Conservation (phyloP, 345 rosid species). For the Excoecaria cochinchinensis region DNA sequence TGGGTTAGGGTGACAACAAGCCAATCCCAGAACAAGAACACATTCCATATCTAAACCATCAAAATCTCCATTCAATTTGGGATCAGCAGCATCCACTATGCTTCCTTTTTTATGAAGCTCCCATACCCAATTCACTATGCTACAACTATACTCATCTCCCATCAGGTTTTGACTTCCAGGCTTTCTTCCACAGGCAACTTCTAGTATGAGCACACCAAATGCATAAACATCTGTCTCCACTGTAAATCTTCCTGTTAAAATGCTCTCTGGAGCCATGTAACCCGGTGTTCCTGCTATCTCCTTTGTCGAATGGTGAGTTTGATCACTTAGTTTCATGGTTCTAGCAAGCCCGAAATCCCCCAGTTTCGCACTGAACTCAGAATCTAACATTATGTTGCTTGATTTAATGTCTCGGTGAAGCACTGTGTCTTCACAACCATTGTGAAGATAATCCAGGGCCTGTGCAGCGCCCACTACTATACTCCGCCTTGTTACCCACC, state of each 20-base stretch:
- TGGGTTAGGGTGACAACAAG: conserved; percentile 82
- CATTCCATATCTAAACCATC: conserved; percentile 40
- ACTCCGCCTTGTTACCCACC: conserved; percentile 53
- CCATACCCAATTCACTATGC: conserved; percentile 72
- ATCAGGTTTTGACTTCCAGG: conserved; percentile 32
- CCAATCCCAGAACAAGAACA: conserved; percentile 57
- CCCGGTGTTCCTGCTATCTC: conserved; percentile 75
- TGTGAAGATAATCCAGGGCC: conserved; percentile 71
- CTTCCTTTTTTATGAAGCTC: conserved; percentile 46
- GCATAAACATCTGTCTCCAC: conserved; percentile 67
- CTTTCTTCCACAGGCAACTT: conserved; percentile 59
- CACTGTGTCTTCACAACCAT: conserved; percentile 59
- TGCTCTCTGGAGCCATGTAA: conserved; percentile 83
- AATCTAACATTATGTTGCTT: conserved; percentile 78
- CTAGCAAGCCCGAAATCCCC: conserved; percentile 86
- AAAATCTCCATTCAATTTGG: conserved; percentile 40
- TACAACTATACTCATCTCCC: conserved; percentile 32
- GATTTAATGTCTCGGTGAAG: conserved; percentile 74
- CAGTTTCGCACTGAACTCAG: conserved; percentile 47
- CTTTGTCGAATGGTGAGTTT: conserved; percentile 69
- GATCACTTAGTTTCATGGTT: conserved; percentile 50
- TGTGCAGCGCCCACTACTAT: conserved; percentile 55
- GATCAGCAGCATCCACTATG: conserved; percentile 54
- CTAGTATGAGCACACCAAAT: conserved; percentile 62
- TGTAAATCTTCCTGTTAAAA: conserved; percentile 58